Conservation (phyloP, 345 rosid species). For the Microcos paniculata region DNA sequence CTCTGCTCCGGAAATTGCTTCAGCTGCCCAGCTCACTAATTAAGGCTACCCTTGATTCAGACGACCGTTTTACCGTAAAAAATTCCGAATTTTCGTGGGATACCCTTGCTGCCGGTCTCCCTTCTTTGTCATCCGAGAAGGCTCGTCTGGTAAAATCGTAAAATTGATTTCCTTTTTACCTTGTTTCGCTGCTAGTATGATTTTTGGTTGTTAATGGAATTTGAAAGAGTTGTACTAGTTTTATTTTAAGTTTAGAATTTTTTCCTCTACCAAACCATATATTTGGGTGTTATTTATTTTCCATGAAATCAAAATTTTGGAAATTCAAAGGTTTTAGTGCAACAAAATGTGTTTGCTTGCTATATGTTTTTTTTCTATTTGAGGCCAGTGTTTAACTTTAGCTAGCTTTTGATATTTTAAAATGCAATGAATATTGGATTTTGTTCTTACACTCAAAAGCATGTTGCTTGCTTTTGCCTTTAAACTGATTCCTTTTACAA, state of each 20-base stretch:
- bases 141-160: conserved; percentile 26
- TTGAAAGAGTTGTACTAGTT: not conserved
- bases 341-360: not conserved
- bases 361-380: not conserved
- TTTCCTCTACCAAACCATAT: not conserved
- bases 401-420: not conserved
- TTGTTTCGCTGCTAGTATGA: not conserved
- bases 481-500: not conserved
- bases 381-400: not conserved
- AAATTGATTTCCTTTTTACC: not conserved
- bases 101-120: conserved; percentile 23
- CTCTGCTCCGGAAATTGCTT: conserved; percentile 25
- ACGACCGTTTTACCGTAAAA: conserved; percentile 6
- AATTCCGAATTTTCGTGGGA: conserved; percentile 24
- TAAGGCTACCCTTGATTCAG: conserved; percentile 27
- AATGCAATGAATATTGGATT: not conserved
- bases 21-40: conserved; percentile 20
- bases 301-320: not conserved
- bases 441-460: not conserved
- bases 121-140: conserved; percentile 31
- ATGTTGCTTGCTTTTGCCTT: not conserved
- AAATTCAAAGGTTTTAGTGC: not conserved
- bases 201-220: not conserved
- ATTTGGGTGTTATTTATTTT: not conserved
- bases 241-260: not conserved